phyloP scores from a whole-genome alignment of 2,329 filamentous ascomycete genomes.

The Tetracladium maxilliforme region DNA sequence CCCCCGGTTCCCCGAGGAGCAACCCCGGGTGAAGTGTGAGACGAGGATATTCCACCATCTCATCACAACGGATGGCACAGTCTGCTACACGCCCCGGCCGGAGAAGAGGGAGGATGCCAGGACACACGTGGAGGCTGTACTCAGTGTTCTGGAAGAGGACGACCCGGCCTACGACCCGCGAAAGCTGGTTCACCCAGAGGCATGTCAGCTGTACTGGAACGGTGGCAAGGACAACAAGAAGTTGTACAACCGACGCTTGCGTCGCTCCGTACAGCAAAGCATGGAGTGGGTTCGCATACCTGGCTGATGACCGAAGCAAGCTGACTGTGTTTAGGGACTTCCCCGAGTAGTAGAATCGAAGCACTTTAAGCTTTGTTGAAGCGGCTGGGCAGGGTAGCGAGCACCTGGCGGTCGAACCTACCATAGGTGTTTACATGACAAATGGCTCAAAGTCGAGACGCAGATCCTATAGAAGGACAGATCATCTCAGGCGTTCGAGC shows the following conservation, averaged over 20 bases:
- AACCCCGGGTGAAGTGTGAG: conserved; percentile 70
- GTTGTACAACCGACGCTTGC: conserved; percentile 66
- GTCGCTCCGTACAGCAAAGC: conserved; percentile 60
- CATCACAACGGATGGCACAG: conserved; percentile 63
- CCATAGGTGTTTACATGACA: no score
- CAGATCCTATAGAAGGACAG: no score
- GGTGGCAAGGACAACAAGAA: conserved; percentile 66
- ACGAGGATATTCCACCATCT: conserved; percentile 80
- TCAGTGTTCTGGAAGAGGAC: conserved; percentile 75
- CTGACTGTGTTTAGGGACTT: conserved; percentile 16
- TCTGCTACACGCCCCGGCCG: conserved; percentile 69
- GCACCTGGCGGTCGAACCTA: no score
- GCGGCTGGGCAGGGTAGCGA: no score
- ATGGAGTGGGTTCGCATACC: conserved; percentile 49
- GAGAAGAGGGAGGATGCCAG: conserved; percentile 64
- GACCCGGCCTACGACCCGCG: conserved; percentile 80
- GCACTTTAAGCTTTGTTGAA: no score
- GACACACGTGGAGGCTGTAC: conserved; percentile 72
- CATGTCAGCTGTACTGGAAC: conserved; percentile 79
- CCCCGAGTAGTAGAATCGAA: conserved; percentile 9
- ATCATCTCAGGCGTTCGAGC: no score
- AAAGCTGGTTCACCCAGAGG: conserved; percentile 74
- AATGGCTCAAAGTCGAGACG: no score
- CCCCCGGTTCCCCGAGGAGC: conserved; percentile 73
- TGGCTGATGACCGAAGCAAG: no score